Evolutionary conservation across 1,284 basidiomycete genomes (phyloP), one percentile per base, ranked within the genome.

Genomic region (Ceratobasidium sp.): DNA sequence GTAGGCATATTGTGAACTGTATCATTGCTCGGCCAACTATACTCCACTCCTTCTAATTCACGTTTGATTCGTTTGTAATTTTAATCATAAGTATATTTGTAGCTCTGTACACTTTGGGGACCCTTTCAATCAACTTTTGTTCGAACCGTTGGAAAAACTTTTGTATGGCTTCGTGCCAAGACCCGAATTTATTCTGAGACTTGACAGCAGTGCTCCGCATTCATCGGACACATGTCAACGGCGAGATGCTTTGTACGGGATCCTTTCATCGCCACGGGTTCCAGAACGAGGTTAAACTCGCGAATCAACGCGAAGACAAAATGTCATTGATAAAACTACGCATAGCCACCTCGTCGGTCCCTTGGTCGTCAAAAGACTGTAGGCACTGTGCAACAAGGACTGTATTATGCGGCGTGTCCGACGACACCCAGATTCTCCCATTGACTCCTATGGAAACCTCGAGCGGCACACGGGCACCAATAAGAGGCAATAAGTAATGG

Each of bases 381-480:
- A 93, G 88, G 76, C 88, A 91, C 54, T 89, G 84, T 56, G 83
- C 78, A 32, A 87, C 81, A 2, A 86, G 85, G 60, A 94, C 89
- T 10, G 85, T 86, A 72, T 91, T 85, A 73, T 84, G 87, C 8
- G 82, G 77, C 43, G 90, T 87, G 73, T 87, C 87, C 13, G 90
- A 80, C 60, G 82, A 89, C 58, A 94, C 77, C 92, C 92, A 94
- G 8, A 93, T 85, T 43, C 89, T 84, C 2, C 93, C 92, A 75
- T 94, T 94, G 78, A 90, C 82, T 1, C 92, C 92, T 2, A 91
- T 85, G 1, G 91, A 92, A 2, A 83, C 84, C 73, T 94, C 92
- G 38, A 94, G 80, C 2, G 90, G 89, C 74, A 93, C 91, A 43
- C 82, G 82, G 7, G 86, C 82, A 15, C 92, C 92, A 35, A 93